Percentiles rank a stretch among this genome's conserved stretches.
phyloP scores from a whole-genome alignment of 202 grass and related monocot species.

The Setaria italica region DNA sequence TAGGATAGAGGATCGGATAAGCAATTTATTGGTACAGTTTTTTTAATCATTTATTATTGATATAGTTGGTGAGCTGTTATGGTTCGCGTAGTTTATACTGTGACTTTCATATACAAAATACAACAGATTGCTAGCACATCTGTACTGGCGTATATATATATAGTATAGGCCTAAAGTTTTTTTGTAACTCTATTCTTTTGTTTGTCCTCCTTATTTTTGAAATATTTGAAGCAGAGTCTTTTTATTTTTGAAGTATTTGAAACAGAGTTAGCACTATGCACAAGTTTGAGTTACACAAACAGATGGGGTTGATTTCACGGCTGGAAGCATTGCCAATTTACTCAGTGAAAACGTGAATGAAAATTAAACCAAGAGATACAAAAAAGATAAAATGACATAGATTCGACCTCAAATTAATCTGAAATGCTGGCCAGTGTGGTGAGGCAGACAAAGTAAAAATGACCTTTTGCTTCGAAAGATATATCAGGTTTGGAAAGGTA shows the following conservation, averaged over 20 bases:
- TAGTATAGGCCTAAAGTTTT: background rate
- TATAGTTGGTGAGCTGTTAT: background rate
- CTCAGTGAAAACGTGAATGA: background rate
- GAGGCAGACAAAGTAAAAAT: too few species aligned
- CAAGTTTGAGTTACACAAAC: background rate
- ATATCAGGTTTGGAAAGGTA: too few species aligned
- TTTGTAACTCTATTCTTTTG: background rate
- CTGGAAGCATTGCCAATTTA: background rate
- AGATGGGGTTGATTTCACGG: background rate
- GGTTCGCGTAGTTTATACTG: background rate
- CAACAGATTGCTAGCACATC: background rate
- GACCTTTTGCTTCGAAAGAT: too few species aligned
- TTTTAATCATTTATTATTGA: background rate
- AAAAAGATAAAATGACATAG: background rate
- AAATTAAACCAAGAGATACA: background rate
- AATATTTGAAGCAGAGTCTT: too few species aligned
- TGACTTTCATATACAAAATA: conserved; percentile 27
- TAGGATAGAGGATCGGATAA: background rate
- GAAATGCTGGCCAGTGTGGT: too few species aligned
- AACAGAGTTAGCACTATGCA: background rate
- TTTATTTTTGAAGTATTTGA: background rate
- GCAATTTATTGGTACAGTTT: too few species aligned
- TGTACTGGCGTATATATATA: background rate
- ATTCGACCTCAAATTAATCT: too few species aligned
- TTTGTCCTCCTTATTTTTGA: background rate